Base-by-base conservation (phyloP, 441 rosid species). In the Populus hybrid region DNA sequence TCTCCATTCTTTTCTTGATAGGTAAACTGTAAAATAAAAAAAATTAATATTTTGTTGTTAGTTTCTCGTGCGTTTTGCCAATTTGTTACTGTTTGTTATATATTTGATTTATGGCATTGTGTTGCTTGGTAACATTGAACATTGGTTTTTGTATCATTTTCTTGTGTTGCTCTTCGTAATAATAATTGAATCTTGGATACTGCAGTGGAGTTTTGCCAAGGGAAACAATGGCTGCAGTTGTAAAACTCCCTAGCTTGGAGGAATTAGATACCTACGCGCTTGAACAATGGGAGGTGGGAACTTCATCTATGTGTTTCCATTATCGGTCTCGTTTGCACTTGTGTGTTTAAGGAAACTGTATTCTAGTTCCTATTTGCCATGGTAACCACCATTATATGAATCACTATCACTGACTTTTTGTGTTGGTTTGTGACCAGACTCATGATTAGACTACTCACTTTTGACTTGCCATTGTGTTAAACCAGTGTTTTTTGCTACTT, bases 201-300 rank as follows among this genome's bases (percentile, higher is more conserved):
- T 87, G 84, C 87, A 94, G 99, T 70, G 98, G 94, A 83, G 86
- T 86, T 83, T 88, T 96, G 83, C 97, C 96, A 61, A 90, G 98
- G 82, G 98, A 96, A 86, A 87, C 98, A n/a, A 90, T 94, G 97
- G 89, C 93, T 74, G 31, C 87, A 29, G 85, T 86, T 45, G 83
- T 72, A 38, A 88, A 90, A 80, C 97, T 90, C 71, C 95, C 97
- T 67, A 94, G 89, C 75, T 82, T 78, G 78, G 89, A 87, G 81
- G 99, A 95, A 77, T 95, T 95, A 1, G 94, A 93, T 76, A 78
- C 82, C 53, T 95, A 89, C 84, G 98, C 98, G 42, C 89, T 87
- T 83, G 90, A 88, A 65, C 97, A 95, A 64, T 95, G 99, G 99
- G 97, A 94, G 97, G 98, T 93, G 83, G 76, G 87, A 78, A 75